Base-by-base conservation (phyloP, 805 yeast genomes). In the Kodamaea sagamina region DNA sequence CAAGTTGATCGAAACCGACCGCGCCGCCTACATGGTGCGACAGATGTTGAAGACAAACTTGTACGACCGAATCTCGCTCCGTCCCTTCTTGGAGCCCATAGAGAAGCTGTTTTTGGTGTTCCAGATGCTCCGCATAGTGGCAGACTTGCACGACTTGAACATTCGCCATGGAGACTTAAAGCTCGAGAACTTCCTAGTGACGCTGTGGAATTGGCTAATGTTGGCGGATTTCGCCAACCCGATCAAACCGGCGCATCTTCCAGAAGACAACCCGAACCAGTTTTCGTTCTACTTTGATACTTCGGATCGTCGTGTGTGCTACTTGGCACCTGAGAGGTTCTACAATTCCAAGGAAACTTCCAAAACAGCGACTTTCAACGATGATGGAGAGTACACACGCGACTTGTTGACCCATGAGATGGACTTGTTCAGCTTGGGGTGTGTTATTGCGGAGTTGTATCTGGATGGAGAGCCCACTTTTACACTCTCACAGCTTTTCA, bases 301-400 rank as follows among this genome's bases (percentile, higher is more conserved):
- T 2, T 86, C 95, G 2, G 87, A 81, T 58, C 72, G 97, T 50
- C 74, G 96, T 54, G 77, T 81, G 2, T 93, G 99, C 62, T 92
- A 92, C 61, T 62, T 93, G 32, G 98, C 99, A 0, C 99, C 99
- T 0, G 99, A 93, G 59, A 69, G 99, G 50, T 92, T 93, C 55
- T 71, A 54, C 53, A 65, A 47, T 31, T 59, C 67, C 36, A 48
- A 62, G 55, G 47, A 53, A 55, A 53, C 57, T 22, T 44, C 59
- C 6, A 32, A 32, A 15, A 24, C 15, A 15, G 42, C 22, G 27
- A 55, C 49, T 40, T 48, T 54, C 16, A 54, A 54, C 36, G 65
- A 62, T 32, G 55, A 55, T 42, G 63, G 47, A 31, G 50, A 28
- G 43, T 54, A 42, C 16, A 71, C 43, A 13, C 47, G 44, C 18